Percentiles rank a stretch among this genome's conserved stretches.
phyloP scores from a whole-genome alignment of 176 grass and related monocot genomes.

The Oryza brachyantha region DNA sequence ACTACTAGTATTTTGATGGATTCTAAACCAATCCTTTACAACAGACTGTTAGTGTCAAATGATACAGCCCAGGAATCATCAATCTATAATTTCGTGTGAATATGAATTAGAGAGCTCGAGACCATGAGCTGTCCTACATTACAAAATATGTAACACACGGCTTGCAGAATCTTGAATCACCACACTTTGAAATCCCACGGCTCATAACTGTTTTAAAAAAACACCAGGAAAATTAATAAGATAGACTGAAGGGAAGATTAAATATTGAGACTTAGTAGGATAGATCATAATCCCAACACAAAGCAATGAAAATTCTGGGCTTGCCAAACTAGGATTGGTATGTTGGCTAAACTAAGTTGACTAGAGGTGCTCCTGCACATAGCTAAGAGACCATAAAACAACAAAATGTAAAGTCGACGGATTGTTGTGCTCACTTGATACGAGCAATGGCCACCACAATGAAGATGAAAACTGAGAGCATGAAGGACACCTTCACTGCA shows the following conservation, averaged over 20 bases:
- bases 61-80: slow-evolving; percentile 20
- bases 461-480: slow-evolving; percentile 78
- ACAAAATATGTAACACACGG: slow-evolving; percentile 29
- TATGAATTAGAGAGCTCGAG: slow-evolving; percentile 9
- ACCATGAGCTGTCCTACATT: slow-evolving; percentile 35
- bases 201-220: slow-evolving; percentile 57
- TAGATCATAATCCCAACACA: slow-evolving; percentile 18
- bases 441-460: slow-evolving; percentile 76
- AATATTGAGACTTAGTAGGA: slow-evolving; percentile 9
- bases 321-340: slow-evolving; percentile 17
- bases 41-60: background rate
- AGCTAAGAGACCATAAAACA: slow-evolving; percentile 31
- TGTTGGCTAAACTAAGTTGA: slow-evolving; percentile 34
- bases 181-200: slow-evolving; percentile 48
- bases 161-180: slow-evolving; percentile 49
- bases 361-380: slow-evolving; percentile 27
- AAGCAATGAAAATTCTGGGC: slow-evolving; percentile 25
- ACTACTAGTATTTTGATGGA: too few relatives aligned
- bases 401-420: slow-evolving; percentile 64
- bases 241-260: slow-evolving; percentile 37
- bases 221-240: slow-evolving; percentile 36
- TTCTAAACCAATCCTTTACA: slow-evolving; percentile 13
- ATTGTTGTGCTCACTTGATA: slow-evolving; percentile 63
- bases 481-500: slow-evolving; percentile 57
- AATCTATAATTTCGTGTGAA: slow-evolving; percentile 17